Base-by-base conservation (phyloP, 441 rosid species). In the Aleurites moluccanus region DNA sequence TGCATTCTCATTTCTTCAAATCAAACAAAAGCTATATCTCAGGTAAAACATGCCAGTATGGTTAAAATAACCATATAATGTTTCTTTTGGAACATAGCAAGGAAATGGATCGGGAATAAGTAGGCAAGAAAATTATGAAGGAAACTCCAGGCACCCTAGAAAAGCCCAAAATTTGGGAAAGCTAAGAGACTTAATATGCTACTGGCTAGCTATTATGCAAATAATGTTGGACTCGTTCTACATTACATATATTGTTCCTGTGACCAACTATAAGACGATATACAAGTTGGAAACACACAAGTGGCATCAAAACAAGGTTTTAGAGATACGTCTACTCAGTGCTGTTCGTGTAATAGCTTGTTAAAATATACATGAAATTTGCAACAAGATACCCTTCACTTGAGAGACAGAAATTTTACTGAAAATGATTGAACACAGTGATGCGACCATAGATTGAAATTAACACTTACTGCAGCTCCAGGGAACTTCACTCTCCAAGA, bases 381-480 rank as follows among this genome's bases (percentile, higher is more conserved):
- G 44, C 33, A 38, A 14, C 64, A 35, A 4, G 27, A 10, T 3
- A 61, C 14, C 33, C 16, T 45, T 67, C 44, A 49, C 71, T 50
- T 67, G 10, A 5, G 35, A 21, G 1, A 11, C 10, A 16, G 15
- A 67, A n/a, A 45, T 44, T 66, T 45, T 10, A 27, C 1, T 50
- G 55, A 73, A 44, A 45, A 73, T 27, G 38, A 49, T 49, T 53
- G 38, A 63, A 64, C 2, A 67, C 16, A 66, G 9, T 59, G 20
- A 23, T 30, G 6, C 33, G 35, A 30, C 42, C 11, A 14, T 45
- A 47, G 10, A 67, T 42, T 30, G 1, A 30, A 63, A 64, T 38
- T 20, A 42, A 61, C 65, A 73, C 87, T 78, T 78, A 88, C 88
- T 67, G 77, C 87, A 88, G 61, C 13, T 77, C 84, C 83, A 84